These are phyloP conservation scores for Alternaria burnsii DNA, from an alignment of 2,329 filamentous ascomycete genomes.

Conservation along the genomic window DNA sequence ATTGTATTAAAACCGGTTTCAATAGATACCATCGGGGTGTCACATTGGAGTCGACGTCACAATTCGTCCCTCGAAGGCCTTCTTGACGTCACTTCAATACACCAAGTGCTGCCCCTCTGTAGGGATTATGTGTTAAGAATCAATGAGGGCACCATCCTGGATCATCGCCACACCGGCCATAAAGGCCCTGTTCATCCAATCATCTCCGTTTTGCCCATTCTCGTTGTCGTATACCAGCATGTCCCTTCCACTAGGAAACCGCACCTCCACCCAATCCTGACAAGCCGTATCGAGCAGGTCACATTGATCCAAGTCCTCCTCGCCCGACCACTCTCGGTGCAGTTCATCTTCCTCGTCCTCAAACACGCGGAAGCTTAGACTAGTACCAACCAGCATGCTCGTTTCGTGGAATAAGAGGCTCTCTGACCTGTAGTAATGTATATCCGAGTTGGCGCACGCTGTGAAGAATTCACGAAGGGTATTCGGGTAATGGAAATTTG, in stretches of 20 bases:
- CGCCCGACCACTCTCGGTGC: too few species aligned
- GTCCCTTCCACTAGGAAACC: not conserved
- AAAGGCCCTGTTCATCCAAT: conserved; percentile 3
- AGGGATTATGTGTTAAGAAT: not conserved
- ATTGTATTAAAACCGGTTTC: too few species aligned
- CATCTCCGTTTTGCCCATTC: not conserved
- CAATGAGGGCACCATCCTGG: not conserved
- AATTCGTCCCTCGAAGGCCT: not conserved
- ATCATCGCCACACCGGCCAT: not conserved
- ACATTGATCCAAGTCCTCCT: not conserved
- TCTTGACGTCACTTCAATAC: not conserved
- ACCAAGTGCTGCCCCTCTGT: not conserved
- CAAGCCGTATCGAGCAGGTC: not conserved
- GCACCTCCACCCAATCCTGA: conserved; percentile 9
- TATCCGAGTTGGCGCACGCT: conserved; percentile 1
- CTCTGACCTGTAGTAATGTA: conserved; percentile 5
- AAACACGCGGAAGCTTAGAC: not conserved
- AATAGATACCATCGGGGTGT: too few species aligned
- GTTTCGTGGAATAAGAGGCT: not conserved
- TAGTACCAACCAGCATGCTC: not conserved
- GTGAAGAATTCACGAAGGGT: conserved; percentile 11
- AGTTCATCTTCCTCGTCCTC: not conserved
- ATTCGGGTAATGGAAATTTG: conserved; percentile 13
- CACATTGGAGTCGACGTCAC: too few species aligned
- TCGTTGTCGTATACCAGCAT: not conserved